Evolutionary conservation across 108 stramenopile species (phyloP).

Genomic region (Stephanodiscus minutulus): DNA sequence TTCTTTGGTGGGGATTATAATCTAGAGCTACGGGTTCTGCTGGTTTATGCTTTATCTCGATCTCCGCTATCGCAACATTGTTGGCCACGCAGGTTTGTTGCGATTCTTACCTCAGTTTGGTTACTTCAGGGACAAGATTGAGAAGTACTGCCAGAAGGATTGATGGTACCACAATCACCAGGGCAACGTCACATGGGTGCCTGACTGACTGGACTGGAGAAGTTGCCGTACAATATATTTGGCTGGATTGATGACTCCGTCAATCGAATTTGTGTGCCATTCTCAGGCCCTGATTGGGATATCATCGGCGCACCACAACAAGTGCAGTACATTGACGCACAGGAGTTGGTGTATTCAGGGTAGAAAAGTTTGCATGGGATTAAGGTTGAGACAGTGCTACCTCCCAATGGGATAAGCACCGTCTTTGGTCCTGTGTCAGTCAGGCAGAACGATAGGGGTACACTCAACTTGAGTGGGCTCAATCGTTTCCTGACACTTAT

Average conservation of each 20-base stretch:
- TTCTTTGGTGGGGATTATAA: conserved; percentile 8
- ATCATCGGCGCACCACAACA: conserved; percentile 14
- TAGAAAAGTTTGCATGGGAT: conserved; percentile 20
- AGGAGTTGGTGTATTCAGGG: conserved; percentile 24
- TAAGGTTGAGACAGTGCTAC: conserved; percentile 19
- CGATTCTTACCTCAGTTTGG: not conserved
- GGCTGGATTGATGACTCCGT: conserved; percentile 21
- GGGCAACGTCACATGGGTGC: not conserved
- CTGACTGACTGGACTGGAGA: not conserved
- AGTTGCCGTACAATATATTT: conserved; percentile 11
- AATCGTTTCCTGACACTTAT: not conserved
- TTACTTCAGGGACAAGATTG: not conserved
- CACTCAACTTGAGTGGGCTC: conserved; percentile 10
- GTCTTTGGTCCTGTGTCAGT: conserved; percentile 28
- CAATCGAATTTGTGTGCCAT: conserved; percentile 8
- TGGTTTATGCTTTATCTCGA: conserved; percentile 9
- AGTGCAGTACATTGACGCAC: not conserved
- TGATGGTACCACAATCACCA: not conserved
- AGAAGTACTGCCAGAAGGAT: not conserved
- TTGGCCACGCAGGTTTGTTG: conserved; percentile 3
- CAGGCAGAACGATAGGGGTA: not conserved
- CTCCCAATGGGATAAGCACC: conserved; percentile 29
- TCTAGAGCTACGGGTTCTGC: not conserved
- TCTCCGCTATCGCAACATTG: not conserved
- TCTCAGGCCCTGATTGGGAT: conserved; percentile 24